A percentile compares a stretch with the other conserved stretches of the same genome.
phyloP scores from a whole-genome alignment of 345 rosid species.

The Boechera stricta region DNA sequence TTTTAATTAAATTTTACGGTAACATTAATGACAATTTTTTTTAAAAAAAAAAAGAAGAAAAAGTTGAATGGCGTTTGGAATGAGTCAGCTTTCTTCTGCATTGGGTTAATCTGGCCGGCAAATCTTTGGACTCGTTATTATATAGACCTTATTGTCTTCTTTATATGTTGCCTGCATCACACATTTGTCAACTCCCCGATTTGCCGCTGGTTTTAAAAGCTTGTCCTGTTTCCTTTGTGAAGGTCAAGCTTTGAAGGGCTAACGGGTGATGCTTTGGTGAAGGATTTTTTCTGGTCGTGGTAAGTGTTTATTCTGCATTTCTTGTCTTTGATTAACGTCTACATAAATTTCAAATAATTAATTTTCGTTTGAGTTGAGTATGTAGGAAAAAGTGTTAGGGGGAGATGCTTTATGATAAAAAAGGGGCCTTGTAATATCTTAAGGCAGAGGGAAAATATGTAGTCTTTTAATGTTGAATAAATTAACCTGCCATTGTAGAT shows the following conservation, averaged over 20 bases:
- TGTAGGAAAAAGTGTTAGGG: not conserved
- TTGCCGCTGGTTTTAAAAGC: constrained; percentile 30
- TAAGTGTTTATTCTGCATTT: constrained; percentile 22
- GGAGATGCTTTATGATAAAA: not conserved
- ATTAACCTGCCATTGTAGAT: constrained; percentile 37
- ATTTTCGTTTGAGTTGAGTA: not conserved
- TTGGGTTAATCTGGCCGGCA: constrained; percentile 43
- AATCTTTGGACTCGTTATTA: constrained; percentile 32
- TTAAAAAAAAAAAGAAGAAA: not conserved
- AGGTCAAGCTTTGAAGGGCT: constrained; percentile 37
- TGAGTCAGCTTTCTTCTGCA: constrained; percentile 26
- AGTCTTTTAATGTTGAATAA: constrained; percentile 7
- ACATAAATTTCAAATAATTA: not conserved
- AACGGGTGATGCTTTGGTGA: constrained; percentile 39
- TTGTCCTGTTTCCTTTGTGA: constrained; percentile 30
- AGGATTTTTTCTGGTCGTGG: constrained; percentile 23
- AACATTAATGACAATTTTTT: not conserved
- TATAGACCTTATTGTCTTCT: constrained; percentile 37
- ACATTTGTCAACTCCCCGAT: constrained; percentile 13
- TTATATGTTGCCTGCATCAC: constrained; percentile 34
- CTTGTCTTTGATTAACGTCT: constrained; percentile 13
- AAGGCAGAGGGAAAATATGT: not conserved
- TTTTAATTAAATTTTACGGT: not conserved
- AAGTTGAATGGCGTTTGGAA: constrained; percentile 25
- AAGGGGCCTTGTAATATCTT: not conserved